phyloP scores from a whole-genome alignment of 2,329 filamentous ascomycete species.

The Colletotrichum spinosum region DNA sequence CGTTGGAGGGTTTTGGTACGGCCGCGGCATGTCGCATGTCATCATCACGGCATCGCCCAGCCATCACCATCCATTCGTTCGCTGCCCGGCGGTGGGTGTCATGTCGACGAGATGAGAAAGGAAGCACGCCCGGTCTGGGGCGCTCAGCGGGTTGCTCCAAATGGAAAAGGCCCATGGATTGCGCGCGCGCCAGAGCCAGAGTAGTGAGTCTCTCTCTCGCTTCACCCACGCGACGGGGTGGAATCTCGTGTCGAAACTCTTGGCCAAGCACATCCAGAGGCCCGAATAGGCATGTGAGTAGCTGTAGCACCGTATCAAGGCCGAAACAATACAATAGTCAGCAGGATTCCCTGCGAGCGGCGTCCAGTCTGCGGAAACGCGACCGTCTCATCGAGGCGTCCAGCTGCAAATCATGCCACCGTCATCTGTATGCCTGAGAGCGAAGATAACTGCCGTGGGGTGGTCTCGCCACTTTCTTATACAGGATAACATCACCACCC shows the following conservation, averaged over 20 bases:
- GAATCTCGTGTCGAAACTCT: slow-evolving; percentile 8
- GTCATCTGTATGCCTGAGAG: too few species aligned
- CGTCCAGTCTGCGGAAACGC: too few species aligned
- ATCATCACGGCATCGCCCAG: not conserved
- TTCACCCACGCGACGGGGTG: not conserved
- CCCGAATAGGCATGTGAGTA: slow-evolving; percentile 24
- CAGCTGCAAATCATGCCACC: too few species aligned
- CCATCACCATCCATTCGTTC: not conserved
- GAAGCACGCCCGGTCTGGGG: not conserved
- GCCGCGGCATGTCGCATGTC: slow-evolving; percentile 22
- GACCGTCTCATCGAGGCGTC: too few species aligned
- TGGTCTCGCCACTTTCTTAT: too few species aligned
- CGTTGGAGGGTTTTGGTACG: not conserved
- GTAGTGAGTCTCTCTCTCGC: too few species aligned
- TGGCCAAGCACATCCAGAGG: not conserved
- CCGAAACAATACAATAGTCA: not conserved
- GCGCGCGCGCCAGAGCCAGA: too few species aligned
- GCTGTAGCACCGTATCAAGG: slow-evolving; percentile 5
- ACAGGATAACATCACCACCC: too few species aligned
- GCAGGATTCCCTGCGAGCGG: not conserved
- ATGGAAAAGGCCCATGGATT: too few species aligned
- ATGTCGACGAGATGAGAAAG: slow-evolving; percentile 2
- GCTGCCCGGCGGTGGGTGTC: not conserved
- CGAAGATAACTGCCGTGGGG: too few species aligned
- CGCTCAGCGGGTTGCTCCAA: not conserved